Evolutionary conservation across 305 asterid species (phyloP), one percentile per base, ranked within the genome.

Genomic region (Rubia occidens): DNA sequence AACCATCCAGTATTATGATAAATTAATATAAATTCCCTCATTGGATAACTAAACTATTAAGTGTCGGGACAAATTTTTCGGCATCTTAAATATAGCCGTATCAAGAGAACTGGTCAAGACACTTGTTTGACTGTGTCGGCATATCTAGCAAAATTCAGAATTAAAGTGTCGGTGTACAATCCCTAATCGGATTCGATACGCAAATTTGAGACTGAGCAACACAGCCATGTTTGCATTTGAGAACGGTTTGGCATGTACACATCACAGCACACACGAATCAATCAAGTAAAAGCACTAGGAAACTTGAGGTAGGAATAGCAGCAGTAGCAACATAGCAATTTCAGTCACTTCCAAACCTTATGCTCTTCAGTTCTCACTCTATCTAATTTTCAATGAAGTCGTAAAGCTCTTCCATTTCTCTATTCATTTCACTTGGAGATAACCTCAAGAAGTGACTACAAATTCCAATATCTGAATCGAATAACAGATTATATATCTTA

Each of bases 291-390:
- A 29, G 6, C 15, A 26, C 10, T 47, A 47, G 54, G 15, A 4
- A 44, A 44, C 32, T 56, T 21, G 61, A 20, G 65, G 66, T 35
- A n/a, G 3, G 60, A 14, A 47, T 47, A 47, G 26, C 29, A 29
- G 20, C 43, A 14, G 20, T 26, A 32, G 65, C 40, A 14, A 32
- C 6, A 53, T 15, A 60, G 66, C 2, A 20, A 60, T 60, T 60
- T 29, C 40, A 11, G 26, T 62, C 66, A 35, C 66, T 62, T 37
- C 49, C 47, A 24, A 10, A 37, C 47, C 66, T 62, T 62, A n/a
- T 11, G 18, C 10, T 62, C 47, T 35, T 61, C 18, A 15, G 44
- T 13, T 32, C 64, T 53, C 60, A 55, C 60, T 43, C 49, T 55
- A 20, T 14, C 55, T 49, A 14, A 45, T 49, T 49, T 49, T 49